Base-by-base conservation (phyloP, 305 asterid species). In the Solanum hybrid region DNA sequence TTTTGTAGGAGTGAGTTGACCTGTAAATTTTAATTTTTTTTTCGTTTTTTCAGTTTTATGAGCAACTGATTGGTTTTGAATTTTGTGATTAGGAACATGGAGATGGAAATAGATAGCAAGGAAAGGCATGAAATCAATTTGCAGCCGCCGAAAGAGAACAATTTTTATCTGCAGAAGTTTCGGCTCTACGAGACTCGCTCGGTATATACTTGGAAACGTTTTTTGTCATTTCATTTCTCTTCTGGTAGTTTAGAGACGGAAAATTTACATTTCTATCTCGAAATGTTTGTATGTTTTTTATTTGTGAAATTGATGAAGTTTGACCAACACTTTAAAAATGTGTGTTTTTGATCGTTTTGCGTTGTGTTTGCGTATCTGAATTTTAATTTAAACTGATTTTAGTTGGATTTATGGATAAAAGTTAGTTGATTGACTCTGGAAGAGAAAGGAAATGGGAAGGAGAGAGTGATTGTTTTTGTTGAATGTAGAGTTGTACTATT, bases 101-200 rank as follows among this genome's bases (percentile, higher is more conserved):
- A 13, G 17, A 82, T 82, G 87, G 87, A 64, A 3, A 17, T 64
- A 1, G 19, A 82, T 10, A 22, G 15, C 26, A 45, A 45, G 24
- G 4, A 80, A 3, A 86, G 88, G 80, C 92, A 7, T 82, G 89
- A 87, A 73, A 76, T 89, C 91, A 92, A 92, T 90, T 91, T 34
- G 89, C 92, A 87, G 90, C 31, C 64, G 89, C 31, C 84, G 35
- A 90, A 87, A 73, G 56, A 10, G 6, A 90, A 91, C 42, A 81
- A 86, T 75, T 35, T 60, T 88, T 90, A 90, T 91, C 80, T 95
- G 93, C 97, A 94, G 81, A 95, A 95, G 88, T 95, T 95, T 94
- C 93, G 92, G 90, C 97, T 96, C 88, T 95, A 95, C 36, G 97
- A 95, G 92, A 95, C 99, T 87, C 91, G 91, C 38, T 93, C 99